These are phyloP conservation scores for Dactylorhiza incarnata DNA, from an alignment of 106 monocot genomes.

Conservation along the genomic window DNA sequence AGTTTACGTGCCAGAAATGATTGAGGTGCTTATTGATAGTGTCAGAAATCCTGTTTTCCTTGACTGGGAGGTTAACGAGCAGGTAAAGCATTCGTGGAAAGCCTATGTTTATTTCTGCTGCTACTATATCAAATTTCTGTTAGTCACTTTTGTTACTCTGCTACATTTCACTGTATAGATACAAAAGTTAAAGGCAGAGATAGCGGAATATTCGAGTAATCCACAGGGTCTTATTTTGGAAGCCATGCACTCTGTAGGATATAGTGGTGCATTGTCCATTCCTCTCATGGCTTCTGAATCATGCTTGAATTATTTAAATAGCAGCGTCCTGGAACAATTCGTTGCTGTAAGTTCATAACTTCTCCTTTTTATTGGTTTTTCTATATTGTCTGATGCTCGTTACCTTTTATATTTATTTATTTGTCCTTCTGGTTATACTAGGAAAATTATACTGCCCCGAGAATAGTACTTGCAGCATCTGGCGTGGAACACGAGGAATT, in stretches of 20 bases:
- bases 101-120: not conserved
- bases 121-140: not conserved
- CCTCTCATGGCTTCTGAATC: slow-evolving; percentile 70
- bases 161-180: slow-evolving; percentile 26
- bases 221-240: slow-evolving; percentile 77
- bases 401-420: not conserved
- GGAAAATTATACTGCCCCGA: slow-evolving; percentile 82
- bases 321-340: slow-evolving; percentile 56
- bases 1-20: slow-evolving; percentile 73
- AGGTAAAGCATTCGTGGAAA: slow-evolving; percentile 27
- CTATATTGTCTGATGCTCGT: not conserved
- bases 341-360: slow-evolving; percentile 38
- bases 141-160: not conserved
- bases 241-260: slow-evolving; percentile 74
- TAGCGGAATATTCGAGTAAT: slow-evolving; percentile 51
- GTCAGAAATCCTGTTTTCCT: slow-evolving; percentile 74
- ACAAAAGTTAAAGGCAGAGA: slow-evolving; percentile 61
- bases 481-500: slow-evolving; percentile 88
- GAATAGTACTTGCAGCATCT: slow-evolving; percentile 81
- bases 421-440: slow-evolving; percentile 13
- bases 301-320: slow-evolving; percentile 48
- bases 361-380: not conserved
- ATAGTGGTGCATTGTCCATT: slow-evolving; percentile 70
- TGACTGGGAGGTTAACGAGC: slow-evolving; percentile 88
- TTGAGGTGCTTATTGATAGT: slow-evolving; percentile 79